phyloP scores from a whole-genome alignment of 805 yeast genomes.

The Barnettozyma salicaria region DNA sequence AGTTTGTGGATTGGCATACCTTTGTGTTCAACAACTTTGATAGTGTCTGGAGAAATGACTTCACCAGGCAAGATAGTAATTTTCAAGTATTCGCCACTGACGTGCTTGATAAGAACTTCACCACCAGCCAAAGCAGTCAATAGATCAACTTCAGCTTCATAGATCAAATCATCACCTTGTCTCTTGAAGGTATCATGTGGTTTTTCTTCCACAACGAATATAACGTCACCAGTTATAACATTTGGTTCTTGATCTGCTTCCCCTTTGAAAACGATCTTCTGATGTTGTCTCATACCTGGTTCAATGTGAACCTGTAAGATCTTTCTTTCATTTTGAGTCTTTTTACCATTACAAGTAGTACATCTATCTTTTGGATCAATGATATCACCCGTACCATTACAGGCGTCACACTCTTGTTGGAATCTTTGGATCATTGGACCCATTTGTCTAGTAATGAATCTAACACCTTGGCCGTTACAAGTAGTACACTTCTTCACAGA shows the following conservation, averaged over 20 bases:
- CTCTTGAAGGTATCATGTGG: slow-evolving; percentile 79
- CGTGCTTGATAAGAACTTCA: slow-evolving; percentile 77
- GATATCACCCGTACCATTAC: slow-evolving; percentile 90
- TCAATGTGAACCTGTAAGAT: slow-evolving; percentile 90
- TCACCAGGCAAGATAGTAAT: slow-evolving; percentile 84
- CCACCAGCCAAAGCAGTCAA: slow-evolving; percentile 98
- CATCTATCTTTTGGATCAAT: slow-evolving; percentile 85
- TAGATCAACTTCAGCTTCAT: slow-evolving; percentile 83
- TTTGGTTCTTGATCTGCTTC: slow-evolving; percentile 98
- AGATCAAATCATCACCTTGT: slow-evolving; percentile 80
- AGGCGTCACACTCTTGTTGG: slow-evolving; percentile 88
- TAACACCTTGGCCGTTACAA: slow-evolving; percentile 91
- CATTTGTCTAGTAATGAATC: slow-evolving; percentile 93
- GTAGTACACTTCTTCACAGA: slow-evolving; percentile 78
- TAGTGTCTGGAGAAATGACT: slow-evolving; percentile 76
- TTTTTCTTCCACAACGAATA: slow-evolving; percentile 86
- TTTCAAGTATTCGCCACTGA: slow-evolving; percentile 88
- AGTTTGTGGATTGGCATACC: slow-evolving; percentile 96
- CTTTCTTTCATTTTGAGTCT: slow-evolving; percentile 82
- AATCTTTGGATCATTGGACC: slow-evolving; percentile 99
- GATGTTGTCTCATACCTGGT: slow-evolving; percentile 96
- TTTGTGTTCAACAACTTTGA: slow-evolving; percentile 80
- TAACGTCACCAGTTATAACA: slow-evolving; percentile 92
- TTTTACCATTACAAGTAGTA: slow-evolving; percentile 81
- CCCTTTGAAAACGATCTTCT: slow-evolving; percentile 83